Percentiles rank a stretch among this genome's conserved stretches.
Conservation (phyloP, 495 filamentous ascomycete species). For the Collariella sp. region DNA sequence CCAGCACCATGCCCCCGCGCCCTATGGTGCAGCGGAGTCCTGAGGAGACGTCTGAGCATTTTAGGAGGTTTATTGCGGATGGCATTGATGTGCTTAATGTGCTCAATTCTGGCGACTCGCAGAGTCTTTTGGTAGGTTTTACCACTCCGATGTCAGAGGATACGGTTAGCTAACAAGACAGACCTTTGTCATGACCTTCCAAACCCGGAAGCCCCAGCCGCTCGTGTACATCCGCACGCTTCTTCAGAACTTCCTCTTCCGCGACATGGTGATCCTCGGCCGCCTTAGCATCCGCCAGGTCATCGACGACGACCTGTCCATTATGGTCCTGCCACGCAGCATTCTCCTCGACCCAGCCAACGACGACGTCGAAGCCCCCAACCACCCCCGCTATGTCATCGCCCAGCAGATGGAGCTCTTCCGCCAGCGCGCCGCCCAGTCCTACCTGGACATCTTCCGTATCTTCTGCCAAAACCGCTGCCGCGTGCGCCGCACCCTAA, state of each 20-base stretch:
- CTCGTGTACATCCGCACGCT: constrained; percentile 75
- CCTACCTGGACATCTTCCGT: constrained; percentile 73
- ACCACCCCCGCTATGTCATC: constrained; percentile 68
- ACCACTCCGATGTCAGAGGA: not conserved
- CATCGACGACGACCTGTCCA: constrained; percentile 68
- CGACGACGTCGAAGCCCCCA: constrained; percentile 65
- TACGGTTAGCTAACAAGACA: too few relatives aligned
- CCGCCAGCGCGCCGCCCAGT: constrained; percentile 61
- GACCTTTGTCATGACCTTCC: constrained; percentile 62
- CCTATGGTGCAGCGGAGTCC: constrained; percentile 73
- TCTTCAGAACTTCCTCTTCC: constrained; percentile 67
- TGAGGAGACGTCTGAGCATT: constrained; percentile 59
- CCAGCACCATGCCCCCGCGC: constrained; percentile 86
- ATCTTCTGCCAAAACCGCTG: constrained; percentile 84
- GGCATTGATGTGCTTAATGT: constrained; percentile 60
- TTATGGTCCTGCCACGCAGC: constrained; percentile 64
- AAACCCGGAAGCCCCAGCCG: constrained; percentile 72
- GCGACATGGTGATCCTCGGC: constrained; percentile 57
- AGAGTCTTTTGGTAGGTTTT: constrained; percentile 53
- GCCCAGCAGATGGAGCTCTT: constrained; percentile 73
- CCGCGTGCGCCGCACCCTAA: constrained; percentile 72
- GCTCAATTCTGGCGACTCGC: constrained; percentile 57
- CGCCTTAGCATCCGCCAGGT: constrained; percentile 61
- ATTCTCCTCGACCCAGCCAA: constrained; percentile 62
- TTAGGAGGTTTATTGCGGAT: constrained; percentile 65